Conservation (phyloP, 805 yeast genomes). For the Myxozyma lipomycoides region DNA sequence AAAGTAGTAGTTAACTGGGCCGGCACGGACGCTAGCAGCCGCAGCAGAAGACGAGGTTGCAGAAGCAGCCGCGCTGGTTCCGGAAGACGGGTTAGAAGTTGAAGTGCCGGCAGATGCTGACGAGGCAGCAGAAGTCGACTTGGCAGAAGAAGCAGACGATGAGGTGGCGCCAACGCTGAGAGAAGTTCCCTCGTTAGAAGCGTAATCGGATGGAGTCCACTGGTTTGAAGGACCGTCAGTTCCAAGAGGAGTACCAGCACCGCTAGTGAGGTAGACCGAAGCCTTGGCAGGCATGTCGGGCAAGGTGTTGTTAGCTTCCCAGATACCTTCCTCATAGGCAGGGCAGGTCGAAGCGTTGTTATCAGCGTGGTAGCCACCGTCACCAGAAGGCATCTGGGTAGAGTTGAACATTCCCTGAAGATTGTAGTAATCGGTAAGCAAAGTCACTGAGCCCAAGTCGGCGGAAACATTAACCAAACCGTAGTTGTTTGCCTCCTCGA, state of each 20-base stretch:
- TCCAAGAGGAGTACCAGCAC: constrained; percentile 40
- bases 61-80: constrained; percentile 32
- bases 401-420: constrained; percentile 54
- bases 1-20: constrained; percentile 4
- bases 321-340: constrained; percentile 29
- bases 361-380: constrained; percentile 24
- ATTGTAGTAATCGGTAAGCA: constrained; percentile 55
- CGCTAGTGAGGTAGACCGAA: constrained; percentile 35
- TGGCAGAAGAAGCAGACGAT: constrained; percentile 4
- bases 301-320: constrained; percentile 30
- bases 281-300: constrained; percentile 33
- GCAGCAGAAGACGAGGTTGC: constrained; percentile 42
- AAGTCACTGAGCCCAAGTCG: constrained; percentile 45
- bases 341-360: constrained; percentile 30
- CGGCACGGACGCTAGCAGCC: constrained; percentile 12
- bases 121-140: constrained; percentile 4
- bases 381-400: constrained; percentile 34
- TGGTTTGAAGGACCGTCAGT: constrained; percentile 35
- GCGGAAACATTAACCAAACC: constrained; percentile 67
- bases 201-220: constrained; percentile 14
- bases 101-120: constrained; percentile 4
- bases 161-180: constrained; percentile 1
- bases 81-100: constrained; percentile 9
- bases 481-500: constrained; percentile 69
- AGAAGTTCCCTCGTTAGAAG: background rate